Base-by-base conservation (phyloP, 805 yeast genomes). In the Wickerhamomyces hampshirensis region DNA sequence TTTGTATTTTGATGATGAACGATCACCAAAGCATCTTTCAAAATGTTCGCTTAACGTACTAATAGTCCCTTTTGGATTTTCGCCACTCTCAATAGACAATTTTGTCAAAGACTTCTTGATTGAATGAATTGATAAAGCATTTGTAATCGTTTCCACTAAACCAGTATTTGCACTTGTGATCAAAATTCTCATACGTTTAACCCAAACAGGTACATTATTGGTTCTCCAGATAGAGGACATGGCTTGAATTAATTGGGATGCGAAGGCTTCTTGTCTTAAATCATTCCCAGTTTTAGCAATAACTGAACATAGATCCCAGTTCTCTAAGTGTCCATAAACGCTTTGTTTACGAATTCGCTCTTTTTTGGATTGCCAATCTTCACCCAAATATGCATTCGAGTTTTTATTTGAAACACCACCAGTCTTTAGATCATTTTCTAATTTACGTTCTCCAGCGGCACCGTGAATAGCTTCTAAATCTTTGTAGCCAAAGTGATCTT, bases 251-350 rank as follows among this genome's bases (percentile, higher is more conserved):
- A 93, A 59, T 58, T 93, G 98, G 44, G 96, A 88, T 0, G 98
- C 98, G 68, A 93, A 88, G 0, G 98, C 96, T 59, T 93, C 98
- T 57, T 93, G 98, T 17, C 96, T 84, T 34, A 93, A 60, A 62
- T 93, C 98, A 52, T 84, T 91, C 24, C 98, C 98, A 21, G 95
- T 91, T 55, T 93, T 93, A 10, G 94, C 96, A 55, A 93, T 93
- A 3, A 91, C 96, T 1, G 97, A 89, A 47, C 91, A 87, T 27
- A 93, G 59, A 44, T 93, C 97, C 98, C 98, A 93, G 56, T 87
- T 84, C 18, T 82, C 84, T 23, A 84, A 59, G 54, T 88, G 93
- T 0, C 98, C 98, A 53, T 68, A 88, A 7, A 77, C 75, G 34
- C 95, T 84, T 12, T 83, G 71, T 34, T 73, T 74, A 38, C 95